Conservation (phyloP, 169 alveolate species). For the Cyclospora cayetanensis region DNA sequence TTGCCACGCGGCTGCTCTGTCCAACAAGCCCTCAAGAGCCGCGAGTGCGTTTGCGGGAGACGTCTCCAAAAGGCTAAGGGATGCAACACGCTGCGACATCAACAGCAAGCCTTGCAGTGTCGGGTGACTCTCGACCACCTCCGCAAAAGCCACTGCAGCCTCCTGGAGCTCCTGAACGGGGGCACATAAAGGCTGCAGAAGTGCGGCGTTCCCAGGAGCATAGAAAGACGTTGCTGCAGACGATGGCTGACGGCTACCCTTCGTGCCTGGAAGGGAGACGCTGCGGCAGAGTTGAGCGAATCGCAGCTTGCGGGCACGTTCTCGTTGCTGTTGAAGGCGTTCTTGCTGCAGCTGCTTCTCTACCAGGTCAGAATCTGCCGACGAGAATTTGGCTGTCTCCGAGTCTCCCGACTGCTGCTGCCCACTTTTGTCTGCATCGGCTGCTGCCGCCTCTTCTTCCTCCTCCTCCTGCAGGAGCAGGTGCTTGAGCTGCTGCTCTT, state of each 20-base stretch:
- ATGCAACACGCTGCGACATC: constrained; percentile 33
- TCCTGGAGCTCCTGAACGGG: constrained; percentile 52
- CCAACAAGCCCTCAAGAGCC: constrained; percentile 71
- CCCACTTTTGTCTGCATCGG: neutral
- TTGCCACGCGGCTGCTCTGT: constrained; percentile 68
- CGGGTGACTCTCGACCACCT: constrained; percentile 56
- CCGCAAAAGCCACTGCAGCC: constrained; percentile 13
- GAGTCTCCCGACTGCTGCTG: neutral
- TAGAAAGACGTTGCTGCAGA: constrained; percentile 66
- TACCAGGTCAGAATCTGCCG: neutral
- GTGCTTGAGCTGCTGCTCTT: constrained; percentile 68
- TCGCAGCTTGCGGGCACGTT: constrained; percentile 70
- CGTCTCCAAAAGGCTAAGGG: constrained; percentile 28
- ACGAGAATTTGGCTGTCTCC: neutral
- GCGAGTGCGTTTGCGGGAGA: constrained; percentile 70
- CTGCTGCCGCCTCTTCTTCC: constrained; percentile 5
- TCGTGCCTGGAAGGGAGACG: neutral
- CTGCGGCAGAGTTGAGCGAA: constrained; percentile 53
- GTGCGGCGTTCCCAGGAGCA: constrained; percentile 54
- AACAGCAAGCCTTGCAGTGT: constrained; percentile 54
- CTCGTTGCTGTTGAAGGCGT: constrained; percentile 67
- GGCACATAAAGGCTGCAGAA: constrained; percentile 62
- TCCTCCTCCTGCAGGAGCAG: constrained; percentile 68
- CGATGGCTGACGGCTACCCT: neutral
- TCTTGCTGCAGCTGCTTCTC: constrained; percentile 68